Conservation (phyloP, 208 protist genomes). For the Trypanosoma mega region DNA sequence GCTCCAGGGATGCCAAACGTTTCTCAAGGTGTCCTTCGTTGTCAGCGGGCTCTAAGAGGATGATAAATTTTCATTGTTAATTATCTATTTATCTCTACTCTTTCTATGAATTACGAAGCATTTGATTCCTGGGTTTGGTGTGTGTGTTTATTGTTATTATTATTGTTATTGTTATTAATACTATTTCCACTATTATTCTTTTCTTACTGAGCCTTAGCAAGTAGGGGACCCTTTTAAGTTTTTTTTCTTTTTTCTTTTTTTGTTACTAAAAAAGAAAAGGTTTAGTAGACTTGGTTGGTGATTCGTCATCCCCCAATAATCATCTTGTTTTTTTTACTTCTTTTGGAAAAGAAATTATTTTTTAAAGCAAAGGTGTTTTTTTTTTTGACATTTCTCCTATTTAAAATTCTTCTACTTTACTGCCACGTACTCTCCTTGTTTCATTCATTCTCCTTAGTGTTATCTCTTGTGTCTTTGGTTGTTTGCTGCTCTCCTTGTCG, state of each 20-base stretch:
- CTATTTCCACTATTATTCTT: constrained; percentile 10
- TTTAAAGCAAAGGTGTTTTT: constrained; percentile 1
- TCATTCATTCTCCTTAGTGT: too few species aligned
- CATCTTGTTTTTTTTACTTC: too few species aligned
- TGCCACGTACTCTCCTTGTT: too few species aligned
- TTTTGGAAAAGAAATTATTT: constrained; percentile 1
- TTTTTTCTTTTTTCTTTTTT: constrained; percentile 2
- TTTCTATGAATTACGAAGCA: neutral
- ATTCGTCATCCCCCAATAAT: too few species aligned
- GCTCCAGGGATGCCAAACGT: constrained; percentile 54
- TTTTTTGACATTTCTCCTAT: constrained; percentile 2
- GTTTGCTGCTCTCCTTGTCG: too few species aligned
- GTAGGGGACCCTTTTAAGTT: neutral
- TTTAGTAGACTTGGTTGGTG: neutral
- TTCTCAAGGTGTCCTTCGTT: constrained; percentile 80
- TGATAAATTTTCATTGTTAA: neutral
- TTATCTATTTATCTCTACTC: neutral
- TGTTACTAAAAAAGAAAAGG: neutral
- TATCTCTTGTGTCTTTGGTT: too few species aligned
- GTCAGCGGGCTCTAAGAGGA: constrained; percentile 61
- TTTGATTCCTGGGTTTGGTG: constrained; percentile 4
- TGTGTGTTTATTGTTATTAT: constrained; percentile 8
- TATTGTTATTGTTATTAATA: constrained; percentile 15
- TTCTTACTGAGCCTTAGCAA: too few species aligned
- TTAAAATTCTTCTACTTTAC: too few species aligned